phyloP scores from a whole-genome alignment of 2,329 filamentous ascomycete species.

The Aureobasidium mangrovei region DNA sequence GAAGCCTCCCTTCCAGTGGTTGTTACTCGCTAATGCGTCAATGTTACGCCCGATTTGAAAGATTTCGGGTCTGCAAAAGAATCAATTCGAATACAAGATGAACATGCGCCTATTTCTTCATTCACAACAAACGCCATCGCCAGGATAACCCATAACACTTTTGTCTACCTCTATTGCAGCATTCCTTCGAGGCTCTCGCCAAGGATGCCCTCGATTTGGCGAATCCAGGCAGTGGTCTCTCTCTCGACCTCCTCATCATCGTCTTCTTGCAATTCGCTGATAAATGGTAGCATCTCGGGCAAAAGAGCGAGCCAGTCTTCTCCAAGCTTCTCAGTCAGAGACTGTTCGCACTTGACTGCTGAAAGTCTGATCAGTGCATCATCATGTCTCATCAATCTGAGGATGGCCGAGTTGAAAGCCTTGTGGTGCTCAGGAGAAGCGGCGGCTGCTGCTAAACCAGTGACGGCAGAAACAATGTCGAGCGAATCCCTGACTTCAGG shows the following conservation, averaged over 20 bases:
- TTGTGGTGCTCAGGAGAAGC: slow-evolving; percentile 87
- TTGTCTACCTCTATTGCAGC: slow-evolving; percentile 41
- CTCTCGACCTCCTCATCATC: slow-evolving; percentile 89
- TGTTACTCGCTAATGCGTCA: no score
- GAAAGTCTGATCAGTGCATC: slow-evolving; percentile 65
- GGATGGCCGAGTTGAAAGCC: slow-evolving; percentile 68
- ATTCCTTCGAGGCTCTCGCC: slow-evolving; percentile 88
- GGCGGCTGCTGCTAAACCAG: slow-evolving; percentile 69
- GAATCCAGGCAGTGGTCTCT: slow-evolving; percentile 84
- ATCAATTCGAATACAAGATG: neutral
- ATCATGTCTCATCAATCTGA: slow-evolving; percentile 69
- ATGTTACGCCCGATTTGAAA: no score
- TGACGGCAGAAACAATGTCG: slow-evolving; percentile 63
- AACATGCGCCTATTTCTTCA: neutral
- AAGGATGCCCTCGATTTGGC: slow-evolving; percentile 77
- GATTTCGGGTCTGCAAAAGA: no score
- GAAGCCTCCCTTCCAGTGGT: no score
- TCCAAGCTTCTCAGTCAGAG: slow-evolving; percentile 54
- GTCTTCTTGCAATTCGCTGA: slow-evolving; percentile 92
- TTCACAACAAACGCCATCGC: slow-evolving; percentile 6
- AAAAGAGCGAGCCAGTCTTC: slow-evolving; percentile 90
- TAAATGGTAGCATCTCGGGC: slow-evolving; percentile 92
- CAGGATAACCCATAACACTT: neutral
- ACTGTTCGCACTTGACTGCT: slow-evolving; percentile 72
- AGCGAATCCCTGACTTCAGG: slow-evolving; percentile 21